Conservation (phyloP, 352 stramenopile genomes). For the Globisporangium takayamanum region DNA sequence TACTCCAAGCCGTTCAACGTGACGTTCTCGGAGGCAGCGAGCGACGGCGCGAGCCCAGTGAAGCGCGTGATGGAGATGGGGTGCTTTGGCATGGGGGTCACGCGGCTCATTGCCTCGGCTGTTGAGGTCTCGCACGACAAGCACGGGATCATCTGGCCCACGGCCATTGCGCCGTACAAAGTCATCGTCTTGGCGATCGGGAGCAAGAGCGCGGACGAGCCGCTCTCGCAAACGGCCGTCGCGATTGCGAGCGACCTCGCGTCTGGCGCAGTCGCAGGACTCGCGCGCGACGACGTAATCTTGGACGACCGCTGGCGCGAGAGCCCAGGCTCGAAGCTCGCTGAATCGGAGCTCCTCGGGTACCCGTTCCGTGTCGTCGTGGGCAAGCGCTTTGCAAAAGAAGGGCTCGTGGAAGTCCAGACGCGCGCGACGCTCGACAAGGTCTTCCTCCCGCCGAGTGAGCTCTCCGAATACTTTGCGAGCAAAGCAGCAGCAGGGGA, state of each 20-base stretch:
- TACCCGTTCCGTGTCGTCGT: slow-evolving; percentile 84
- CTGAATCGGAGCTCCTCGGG: slow-evolving; percentile 81
- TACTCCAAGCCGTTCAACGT: slow-evolving; percentile 81
- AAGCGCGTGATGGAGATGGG: slow-evolving; percentile 81
- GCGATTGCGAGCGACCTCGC: slow-evolving; percentile 50
- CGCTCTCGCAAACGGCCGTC: slow-evolving; percentile 33
- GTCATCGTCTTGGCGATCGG: slow-evolving; percentile 74
- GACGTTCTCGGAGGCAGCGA: slow-evolving; percentile 35
- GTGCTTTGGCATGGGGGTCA: slow-evolving; percentile 85
- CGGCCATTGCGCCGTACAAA: slow-evolving; percentile 75
- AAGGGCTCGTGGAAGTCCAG: slow-evolving; percentile 75
- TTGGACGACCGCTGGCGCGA: slow-evolving; percentile 82
- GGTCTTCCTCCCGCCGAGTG: slow-evolving; percentile 36
- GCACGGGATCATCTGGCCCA: slow-evolving; percentile 77
- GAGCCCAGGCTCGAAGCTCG: slow-evolving; percentile 71
- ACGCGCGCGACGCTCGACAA: slow-evolving; percentile 61
- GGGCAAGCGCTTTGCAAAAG: slow-evolving; percentile 68
- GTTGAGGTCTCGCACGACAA: slow-evolving; percentile 79
- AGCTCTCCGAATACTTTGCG: slow-evolving; percentile 37
- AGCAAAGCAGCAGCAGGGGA: slow-evolving; percentile 9
- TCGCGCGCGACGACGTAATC: slow-evolving; percentile 53
- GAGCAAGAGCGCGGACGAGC: slow-evolving; percentile 44
- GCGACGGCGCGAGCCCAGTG: slow-evolving; percentile 17
- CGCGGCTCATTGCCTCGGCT: slow-evolving; percentile 68
- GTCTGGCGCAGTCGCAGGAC: slow-evolving; percentile 20